Conservation (phyloP, 306 rosid species). For the Casuarina glauca region DNA sequence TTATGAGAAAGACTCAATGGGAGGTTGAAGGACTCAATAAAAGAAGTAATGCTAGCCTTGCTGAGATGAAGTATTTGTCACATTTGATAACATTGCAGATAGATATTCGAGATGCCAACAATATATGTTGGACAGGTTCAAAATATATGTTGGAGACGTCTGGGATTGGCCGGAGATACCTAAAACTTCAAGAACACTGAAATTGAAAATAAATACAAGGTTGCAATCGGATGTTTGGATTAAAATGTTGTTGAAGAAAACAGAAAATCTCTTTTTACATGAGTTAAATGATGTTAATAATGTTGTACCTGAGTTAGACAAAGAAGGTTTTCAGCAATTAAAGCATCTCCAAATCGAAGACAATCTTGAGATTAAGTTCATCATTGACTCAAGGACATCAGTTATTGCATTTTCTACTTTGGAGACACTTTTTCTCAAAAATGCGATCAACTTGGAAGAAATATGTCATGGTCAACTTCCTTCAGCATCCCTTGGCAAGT, state of each 20-base stretch:
- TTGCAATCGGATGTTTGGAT: background rate
- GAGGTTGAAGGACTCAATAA: background rate
- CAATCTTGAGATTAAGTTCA: background rate
- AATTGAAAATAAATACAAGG: background rate
- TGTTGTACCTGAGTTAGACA: background rate
- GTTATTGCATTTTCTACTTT: background rate
- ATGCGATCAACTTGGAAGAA: background rate
- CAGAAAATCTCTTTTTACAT: background rate
- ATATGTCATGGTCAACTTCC: background rate
- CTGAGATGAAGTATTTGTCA: conserved; percentile 9
- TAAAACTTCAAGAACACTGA: background rate
- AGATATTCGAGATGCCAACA: background rate
- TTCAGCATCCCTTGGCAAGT: background rate
- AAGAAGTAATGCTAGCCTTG: conserved; percentile 1
- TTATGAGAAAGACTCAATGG: conserved; percentile 6
- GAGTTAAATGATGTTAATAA: background rate
- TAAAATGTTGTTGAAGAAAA: background rate
- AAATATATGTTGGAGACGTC: background rate
- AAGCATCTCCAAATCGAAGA: conserved; percentile 1
- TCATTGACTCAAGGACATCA: background rate
- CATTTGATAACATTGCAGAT: background rate
- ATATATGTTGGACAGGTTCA: background rate
- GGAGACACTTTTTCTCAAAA: background rate
- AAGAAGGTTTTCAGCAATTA: background rate
- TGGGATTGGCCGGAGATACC: background rate